Evolutionary conservation across 2,329 filamentous ascomycete genomes (phyloP).

Genomic region (Sclerotinia nivalis): DNA sequence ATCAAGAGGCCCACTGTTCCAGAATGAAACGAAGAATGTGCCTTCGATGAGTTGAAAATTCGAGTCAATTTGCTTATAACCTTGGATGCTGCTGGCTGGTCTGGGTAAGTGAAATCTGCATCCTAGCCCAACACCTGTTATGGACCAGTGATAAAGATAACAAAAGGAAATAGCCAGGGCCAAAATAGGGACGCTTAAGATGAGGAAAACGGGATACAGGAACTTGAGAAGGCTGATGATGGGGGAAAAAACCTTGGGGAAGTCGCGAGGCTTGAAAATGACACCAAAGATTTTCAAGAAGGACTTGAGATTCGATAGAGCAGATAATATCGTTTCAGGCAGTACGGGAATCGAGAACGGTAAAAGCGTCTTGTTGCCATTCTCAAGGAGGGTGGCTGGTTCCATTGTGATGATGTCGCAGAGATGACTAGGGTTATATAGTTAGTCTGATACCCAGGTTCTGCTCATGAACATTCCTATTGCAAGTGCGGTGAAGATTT

Average conservation of each 20-base stretch:
- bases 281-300: too few species aligned
- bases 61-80: rapidly evolving
- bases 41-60: background rate
- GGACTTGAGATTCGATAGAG: too few species aligned
- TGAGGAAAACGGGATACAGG: too few species aligned
- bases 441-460: background rate
- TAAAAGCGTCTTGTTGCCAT: background rate
- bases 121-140: background rate
- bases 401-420: background rate
- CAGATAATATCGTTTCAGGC: too few species aligned
- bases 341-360: too few species aligned
- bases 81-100: background rate
- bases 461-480: too few species aligned
- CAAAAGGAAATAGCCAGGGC: too few species aligned
- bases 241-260: too few species aligned
- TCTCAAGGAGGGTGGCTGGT: background rate
- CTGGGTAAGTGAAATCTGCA: background rate
- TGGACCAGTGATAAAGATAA: background rate
- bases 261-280: too few species aligned
- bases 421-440: background rate
- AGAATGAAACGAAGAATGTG: background rate
- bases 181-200: too few species aligned
- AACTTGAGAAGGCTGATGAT: background rate
- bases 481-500: too few species aligned
- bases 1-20: background rate